A percentile compares a stretch with the other conserved stretches of the same genome.
These are phyloP conservation scores for Mycena olivaceomarginata DNA, from an alignment of 768 basidiomycete species.

Conservation along the genomic window DNA sequence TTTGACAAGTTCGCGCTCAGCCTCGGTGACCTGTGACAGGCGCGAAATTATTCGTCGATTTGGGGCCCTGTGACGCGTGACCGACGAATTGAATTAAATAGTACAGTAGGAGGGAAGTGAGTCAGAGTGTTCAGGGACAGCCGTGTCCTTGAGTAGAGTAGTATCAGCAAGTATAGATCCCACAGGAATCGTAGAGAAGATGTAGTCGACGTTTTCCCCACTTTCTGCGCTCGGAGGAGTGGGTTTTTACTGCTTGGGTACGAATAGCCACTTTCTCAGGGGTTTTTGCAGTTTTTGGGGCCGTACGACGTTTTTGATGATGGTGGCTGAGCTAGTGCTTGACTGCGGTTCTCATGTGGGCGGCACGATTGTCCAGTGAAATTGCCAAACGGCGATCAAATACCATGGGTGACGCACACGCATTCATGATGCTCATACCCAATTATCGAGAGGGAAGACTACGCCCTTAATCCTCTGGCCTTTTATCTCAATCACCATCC, in stretches of 20 bases:
- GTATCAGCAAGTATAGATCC: neutral
- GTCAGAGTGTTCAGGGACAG: no score
- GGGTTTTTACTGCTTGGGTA: neutral
- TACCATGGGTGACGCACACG: conserved; percentile 1
- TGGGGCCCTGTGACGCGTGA: no score
- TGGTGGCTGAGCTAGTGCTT: neutral
- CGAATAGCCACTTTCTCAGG: neutral
- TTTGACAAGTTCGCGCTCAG: no score
- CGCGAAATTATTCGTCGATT: no score
- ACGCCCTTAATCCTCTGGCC: neutral
- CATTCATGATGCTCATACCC: conserved; percentile 1
- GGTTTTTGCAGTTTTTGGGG: neutral
- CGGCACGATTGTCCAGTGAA: neutral
- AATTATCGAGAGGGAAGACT: conserved; percentile 9
- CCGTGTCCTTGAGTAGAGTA: no score
- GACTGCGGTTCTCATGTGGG: conserved; percentile 5
- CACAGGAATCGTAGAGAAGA: neutral
- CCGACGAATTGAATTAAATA: no score
- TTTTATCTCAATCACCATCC: conserved; percentile 1
- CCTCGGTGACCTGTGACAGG: no score
- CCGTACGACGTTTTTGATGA: neutral
- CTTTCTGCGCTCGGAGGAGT: conserved; percentile 4
- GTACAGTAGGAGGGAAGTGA: no score
- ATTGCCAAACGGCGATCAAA: conserved; percentile 3
- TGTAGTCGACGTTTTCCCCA: conserved; percentile 2